Percentiles rank a stretch among this genome's conserved stretches.
Conservation (phyloP, 352 stramenopile genomes). For the Phytophthora hybrid region DNA sequence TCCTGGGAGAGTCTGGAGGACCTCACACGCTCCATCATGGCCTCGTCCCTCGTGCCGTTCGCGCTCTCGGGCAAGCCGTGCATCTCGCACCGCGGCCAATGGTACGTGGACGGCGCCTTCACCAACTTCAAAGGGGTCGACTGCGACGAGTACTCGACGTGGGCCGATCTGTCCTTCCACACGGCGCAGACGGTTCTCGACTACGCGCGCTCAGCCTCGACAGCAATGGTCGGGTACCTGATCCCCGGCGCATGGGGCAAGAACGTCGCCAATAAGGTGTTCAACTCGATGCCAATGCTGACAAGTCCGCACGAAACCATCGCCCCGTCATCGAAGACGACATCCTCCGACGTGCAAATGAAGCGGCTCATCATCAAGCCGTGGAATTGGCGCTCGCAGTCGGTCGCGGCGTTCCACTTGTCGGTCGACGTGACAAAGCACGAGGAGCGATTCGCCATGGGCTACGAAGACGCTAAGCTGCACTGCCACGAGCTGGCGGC, state of each 20-base stretch:
- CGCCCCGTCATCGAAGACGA: slow-evolving; percentile 25
- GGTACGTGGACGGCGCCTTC: slow-evolving; percentile 78
- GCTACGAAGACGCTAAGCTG: slow-evolving; percentile 65
- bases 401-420: slow-evolving; percentile 63
- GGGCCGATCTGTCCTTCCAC: slow-evolving; percentile 65
- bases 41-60: slow-evolving; percentile 74
- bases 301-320: slow-evolving; percentile 59
- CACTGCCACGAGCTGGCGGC: slow-evolving; percentile 61
- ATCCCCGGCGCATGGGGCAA: slow-evolving; percentile 56
- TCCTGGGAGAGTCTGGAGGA: slow-evolving; percentile 66
- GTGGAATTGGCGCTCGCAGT: slow-evolving; percentile 69
- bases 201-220: slow-evolving; percentile 47
- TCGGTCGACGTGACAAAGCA: slow-evolving; percentile 61
- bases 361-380: slow-evolving; percentile 65
- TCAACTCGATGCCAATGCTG: slow-evolving; percentile 53
- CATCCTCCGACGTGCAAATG: slow-evolving; percentile 3
- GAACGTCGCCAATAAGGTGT: slow-evolving; percentile 52
- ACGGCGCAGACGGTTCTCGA: slow-evolving; percentile 54
- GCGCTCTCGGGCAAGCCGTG: slow-evolving; percentile 68
- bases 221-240: slow-evolving; percentile 47
- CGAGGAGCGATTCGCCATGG: slow-evolving; percentile 64
- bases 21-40: slow-evolving; percentile 71
- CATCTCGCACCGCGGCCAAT: slow-evolving; percentile 66
- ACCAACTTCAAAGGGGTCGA: slow-evolving; percentile 80
- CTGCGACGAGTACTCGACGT: slow-evolving; percentile 67